Conservation (phyloP, 2,329 filamentous ascomycete genomes). For the Aspergillus sp. region DNA sequence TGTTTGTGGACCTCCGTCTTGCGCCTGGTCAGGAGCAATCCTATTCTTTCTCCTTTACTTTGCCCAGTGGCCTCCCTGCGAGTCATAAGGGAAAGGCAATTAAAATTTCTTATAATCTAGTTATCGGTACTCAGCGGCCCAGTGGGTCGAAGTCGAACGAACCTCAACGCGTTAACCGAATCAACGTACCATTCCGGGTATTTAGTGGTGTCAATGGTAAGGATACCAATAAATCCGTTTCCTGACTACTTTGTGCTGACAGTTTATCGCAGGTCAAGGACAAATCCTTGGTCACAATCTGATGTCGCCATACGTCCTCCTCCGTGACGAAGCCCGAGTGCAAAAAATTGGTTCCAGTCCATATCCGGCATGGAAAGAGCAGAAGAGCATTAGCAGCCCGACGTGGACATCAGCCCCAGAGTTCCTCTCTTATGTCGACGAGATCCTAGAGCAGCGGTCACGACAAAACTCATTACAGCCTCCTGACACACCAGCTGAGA, state of each 20-base stretch:
- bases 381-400: conserved; percentile 33
- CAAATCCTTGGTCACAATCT: conserved; percentile 89
- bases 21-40: conserved; percentile 81
- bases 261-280: conserved; percentile 51
- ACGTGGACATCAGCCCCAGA: conserved; percentile 51
- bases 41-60: conserved; percentile 77
- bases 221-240: conserved; percentile 4
- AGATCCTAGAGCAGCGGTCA: conserved; percentile 56
- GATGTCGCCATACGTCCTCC: conserved; percentile 85
- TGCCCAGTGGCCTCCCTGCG: conserved; percentile 85
- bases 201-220: conserved; percentile 80
- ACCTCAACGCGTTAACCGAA: conserved; percentile 74
- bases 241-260: neutral
- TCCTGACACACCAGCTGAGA: conserved; percentile 67
- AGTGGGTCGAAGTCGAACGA: conserved; percentile 60
- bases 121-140: conserved; percentile 84
- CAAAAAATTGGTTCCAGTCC: conserved; percentile 41
- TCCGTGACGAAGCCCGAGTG: conserved; percentile 72
- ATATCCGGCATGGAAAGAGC: conserved; percentile 31
- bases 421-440: conserved; percentile 71
- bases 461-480: conserved; percentile 50
- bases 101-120: conserved; percentile 84
- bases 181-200: conserved; percentile 87
- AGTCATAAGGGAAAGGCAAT: conserved; percentile 86
- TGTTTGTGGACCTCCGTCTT: conserved; percentile 88